Evolutionary conservation across 768 basidiomycete genomes (phyloP), one percentile per base, ranked within the genome.

Genomic region (Amanita phalloides): DNA sequence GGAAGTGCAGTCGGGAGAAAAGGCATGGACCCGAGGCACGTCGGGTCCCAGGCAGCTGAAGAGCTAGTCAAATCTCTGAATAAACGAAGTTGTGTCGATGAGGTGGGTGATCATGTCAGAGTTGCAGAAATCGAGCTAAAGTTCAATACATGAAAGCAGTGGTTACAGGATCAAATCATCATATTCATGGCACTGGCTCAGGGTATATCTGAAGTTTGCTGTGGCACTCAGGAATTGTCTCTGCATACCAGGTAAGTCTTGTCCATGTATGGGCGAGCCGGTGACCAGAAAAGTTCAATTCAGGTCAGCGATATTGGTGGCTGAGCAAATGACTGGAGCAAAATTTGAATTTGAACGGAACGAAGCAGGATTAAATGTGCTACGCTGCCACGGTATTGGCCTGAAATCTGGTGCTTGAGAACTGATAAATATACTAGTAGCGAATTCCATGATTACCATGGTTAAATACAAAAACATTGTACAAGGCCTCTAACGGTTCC

Each of bases 1-100:
- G 86, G 85, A 2, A 83, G 82, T 54, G 80, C 84, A 1, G 70
- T 86, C 26, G 82, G 84, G 11, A 65, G 63, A 26, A 82, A 78
- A 56, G 71, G 72, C 13, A 64, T 68, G 46, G 59, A 70, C 11
- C 72, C 79, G 0, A 64, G 63, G 45, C 55, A 56, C 2, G 74
- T 86, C 7, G 87, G 85, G 10, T 68, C 71, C 39, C 73, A 74
- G 51, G 86, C 87, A 17, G 86, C 82, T 2, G 60, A 68, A 11
- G 78, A 82, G 55, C 62, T 89, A 7, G 58, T 78, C 33, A 68
- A 68, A 53, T 85, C 80, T 44, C 58, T 89, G 51, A 62, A 71
- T 10, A 73, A 77, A n/a, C 83, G 73, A 5, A 86, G 85, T 26
- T 86, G 83, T 56, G 81, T 89, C 1, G 88, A 90, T 55, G 87